A percentile compares a stretch with the other conserved stretches of the same genome.
Conservation (phyloP, 2,329 filamentous ascomycete species). For the Mycogone perniciosa region DNA sequence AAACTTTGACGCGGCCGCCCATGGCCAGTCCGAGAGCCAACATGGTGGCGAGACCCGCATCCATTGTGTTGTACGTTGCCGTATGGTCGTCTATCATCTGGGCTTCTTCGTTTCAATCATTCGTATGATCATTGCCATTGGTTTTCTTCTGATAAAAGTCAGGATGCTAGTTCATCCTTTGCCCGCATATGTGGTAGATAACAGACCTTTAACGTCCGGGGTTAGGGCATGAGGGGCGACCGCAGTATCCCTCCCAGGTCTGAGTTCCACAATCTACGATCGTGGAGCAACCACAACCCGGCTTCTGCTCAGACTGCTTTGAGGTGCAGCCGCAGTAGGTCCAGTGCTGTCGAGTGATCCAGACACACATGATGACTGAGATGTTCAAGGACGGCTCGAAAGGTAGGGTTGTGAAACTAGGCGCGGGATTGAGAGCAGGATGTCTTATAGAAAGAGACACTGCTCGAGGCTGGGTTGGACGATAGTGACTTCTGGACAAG, state of each 20-base stretch:
- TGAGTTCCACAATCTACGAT: slow-evolving; percentile 24
- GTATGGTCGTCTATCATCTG: slow-evolving; percentile 20
- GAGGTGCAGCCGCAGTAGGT: slow-evolving; percentile 27
- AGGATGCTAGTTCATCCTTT: no score
- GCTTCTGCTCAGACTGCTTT: slow-evolving; percentile 20
- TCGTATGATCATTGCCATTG: background rate
- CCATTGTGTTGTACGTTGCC: slow-evolving; percentile 8
- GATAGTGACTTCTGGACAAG: background rate
- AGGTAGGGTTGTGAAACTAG: background rate
- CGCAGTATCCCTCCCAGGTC: slow-evolving; percentile 28
- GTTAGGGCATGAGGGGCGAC: slow-evolving; percentile 26
- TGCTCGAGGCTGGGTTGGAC: background rate
- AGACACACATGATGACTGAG: slow-evolving; percentile 28
- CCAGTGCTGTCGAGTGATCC: slow-evolving; percentile 27
- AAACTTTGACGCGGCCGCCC: background rate
- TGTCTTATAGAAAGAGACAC: background rate
- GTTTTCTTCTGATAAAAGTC: no score
- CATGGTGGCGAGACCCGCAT: background rate
- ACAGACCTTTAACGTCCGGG: slow-evolving; percentile 16
- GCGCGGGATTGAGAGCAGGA: background rate
- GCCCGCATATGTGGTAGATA: background rate
- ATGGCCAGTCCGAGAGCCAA: background rate
- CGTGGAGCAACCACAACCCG: slow-evolving; percentile 24
- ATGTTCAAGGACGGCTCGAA: slow-evolving; percentile 3
- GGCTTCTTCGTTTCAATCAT: slow-evolving; percentile 4